Percentiles rank a stretch among this genome's conserved stretches.
phyloP scores from a whole-genome alignment of 140 eudicot genomes.

The Senecio squalidus region DNA sequence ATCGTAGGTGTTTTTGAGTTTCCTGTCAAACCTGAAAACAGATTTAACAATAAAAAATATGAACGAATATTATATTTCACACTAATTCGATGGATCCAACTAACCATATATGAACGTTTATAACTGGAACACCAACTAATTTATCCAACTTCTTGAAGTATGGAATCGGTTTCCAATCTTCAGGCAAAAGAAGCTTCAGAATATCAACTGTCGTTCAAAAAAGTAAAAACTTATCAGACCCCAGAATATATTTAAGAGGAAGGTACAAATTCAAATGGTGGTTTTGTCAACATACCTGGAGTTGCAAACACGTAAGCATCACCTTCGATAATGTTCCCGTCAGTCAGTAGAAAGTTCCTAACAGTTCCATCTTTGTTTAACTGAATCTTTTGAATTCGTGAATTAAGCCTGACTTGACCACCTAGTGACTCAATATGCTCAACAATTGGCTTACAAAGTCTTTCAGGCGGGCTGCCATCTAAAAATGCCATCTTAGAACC shows the following conservation, averaged over 20 bases:
- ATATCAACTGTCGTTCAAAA: slow-evolving; percentile 65
- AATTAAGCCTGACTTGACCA: slow-evolving; percentile 82
- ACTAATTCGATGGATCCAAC: slow-evolving; percentile 16
- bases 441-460: slow-evolving; percentile 91
- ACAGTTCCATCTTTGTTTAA: slow-evolving; percentile 77
- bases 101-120: slow-evolving; percentile 98
- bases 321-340: slow-evolving; percentile 61
- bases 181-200: slow-evolving; percentile 88
- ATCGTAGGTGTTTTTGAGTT: slow-evolving; percentile 82
- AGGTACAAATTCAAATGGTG: neutral
- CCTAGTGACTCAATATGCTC: slow-evolving; percentile 80
- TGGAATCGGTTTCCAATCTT: slow-evolving; percentile 81
- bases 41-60: slow-evolving; percentile 3
- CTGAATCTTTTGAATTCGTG: slow-evolving; percentile 76
- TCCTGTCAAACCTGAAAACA: slow-evolving; percentile 94
- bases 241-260: neutral
- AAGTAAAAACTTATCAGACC: slow-evolving; percentile 18
- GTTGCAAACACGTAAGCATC: slow-evolving; percentile 96
- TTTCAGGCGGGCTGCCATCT: slow-evolving; percentile 98
- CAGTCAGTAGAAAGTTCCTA: slow-evolving; percentile 50
- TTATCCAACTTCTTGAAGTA: slow-evolving; percentile 88
- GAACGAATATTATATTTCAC: neutral
- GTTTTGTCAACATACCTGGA: slow-evolving; percentile 54
- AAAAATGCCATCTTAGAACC: slow-evolving; percentile 98
- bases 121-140: slow-evolving; percentile 98